Percentiles rank a stretch among this genome's conserved stretches.
phyloP scores from a whole-genome alignment of 768 basidiomycete species.

The Kwoniella newhampshirensis region DNA sequence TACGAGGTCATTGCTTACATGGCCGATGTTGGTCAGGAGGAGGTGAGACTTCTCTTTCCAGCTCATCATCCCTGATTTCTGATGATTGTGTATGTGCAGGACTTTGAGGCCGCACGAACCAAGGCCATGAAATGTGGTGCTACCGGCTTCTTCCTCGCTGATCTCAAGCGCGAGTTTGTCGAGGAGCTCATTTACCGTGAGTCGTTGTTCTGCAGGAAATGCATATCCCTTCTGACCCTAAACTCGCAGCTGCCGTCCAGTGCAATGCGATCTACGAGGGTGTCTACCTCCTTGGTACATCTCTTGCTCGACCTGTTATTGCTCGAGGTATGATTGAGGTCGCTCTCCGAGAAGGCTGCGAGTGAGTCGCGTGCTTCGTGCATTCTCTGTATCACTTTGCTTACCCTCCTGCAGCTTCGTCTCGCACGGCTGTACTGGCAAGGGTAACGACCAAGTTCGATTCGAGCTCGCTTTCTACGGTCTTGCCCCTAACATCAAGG shows the following conservation, averaged over 20 bases:
- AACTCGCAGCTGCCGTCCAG: slow-evolving; percentile 70
- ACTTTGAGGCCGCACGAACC: slow-evolving; percentile 84
- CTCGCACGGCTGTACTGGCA: slow-evolving; percentile 97
- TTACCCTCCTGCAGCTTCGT: slow-evolving; percentile 65
- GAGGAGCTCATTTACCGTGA: slow-evolving; percentile 87
- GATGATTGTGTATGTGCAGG: slow-evolving; percentile 61
- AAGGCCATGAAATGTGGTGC: slow-evolving; percentile 91
- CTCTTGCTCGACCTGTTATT: slow-evolving; percentile 96
- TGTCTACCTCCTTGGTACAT: slow-evolving; percentile 95
- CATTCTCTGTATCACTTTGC: background rate
- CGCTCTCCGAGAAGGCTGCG: slow-evolving; percentile 88
- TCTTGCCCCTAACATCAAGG: slow-evolving; percentile 96
- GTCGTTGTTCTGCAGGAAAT: slow-evolving; percentile 1
- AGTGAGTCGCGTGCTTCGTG: slow-evolving; percentile 61
- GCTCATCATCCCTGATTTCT: no score
- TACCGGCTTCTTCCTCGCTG: slow-evolving; percentile 94
- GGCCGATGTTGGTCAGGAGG: slow-evolving; percentile 55
- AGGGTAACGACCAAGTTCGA: slow-evolving; percentile 99
- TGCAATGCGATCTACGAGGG: slow-evolving; percentile 99
- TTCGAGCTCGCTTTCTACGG: slow-evolving; percentile 99
- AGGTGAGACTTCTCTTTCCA: slow-evolving; percentile 21
- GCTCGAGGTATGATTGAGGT: slow-evolving; percentile 97
- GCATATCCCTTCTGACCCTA: background rate
- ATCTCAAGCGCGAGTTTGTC: slow-evolving; percentile 90
- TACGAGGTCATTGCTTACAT: slow-evolving; percentile 95